Evolutionary conservation across 352 stramenopile species (phyloP).

Genomic region (Pythium phragmiticola): DNA sequence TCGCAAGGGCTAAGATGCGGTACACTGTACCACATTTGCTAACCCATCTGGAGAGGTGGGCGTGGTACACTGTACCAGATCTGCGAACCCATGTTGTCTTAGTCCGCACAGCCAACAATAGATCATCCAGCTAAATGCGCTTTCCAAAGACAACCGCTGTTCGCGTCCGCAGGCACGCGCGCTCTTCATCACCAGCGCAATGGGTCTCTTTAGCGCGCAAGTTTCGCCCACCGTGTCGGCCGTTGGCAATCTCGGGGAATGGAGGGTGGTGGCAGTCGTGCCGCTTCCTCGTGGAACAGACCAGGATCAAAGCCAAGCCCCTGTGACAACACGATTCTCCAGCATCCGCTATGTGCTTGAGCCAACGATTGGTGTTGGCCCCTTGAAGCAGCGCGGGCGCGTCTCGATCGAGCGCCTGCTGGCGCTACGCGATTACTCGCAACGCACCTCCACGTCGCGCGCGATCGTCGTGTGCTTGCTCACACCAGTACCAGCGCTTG

Average conservation of each 20-base stretch:
- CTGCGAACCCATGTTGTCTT: neutral
- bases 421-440: slow-evolving; percentile 12
- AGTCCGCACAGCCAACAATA: neutral
- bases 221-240: neutral
- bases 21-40: slow-evolving; percentile 21
- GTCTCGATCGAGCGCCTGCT: slow-evolving; percentile 12
- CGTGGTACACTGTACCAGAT: too few relatives aligned
- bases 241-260: neutral
- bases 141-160: neutral
- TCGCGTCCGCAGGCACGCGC: too few relatives aligned
- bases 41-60: slow-evolving; percentile 1
- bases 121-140: neutral
- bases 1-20: slow-evolving; percentile 6
- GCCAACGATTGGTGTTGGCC: neutral
- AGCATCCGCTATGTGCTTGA: neutral
- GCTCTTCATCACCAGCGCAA: neutral
- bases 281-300: neutral
- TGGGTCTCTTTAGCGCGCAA: neutral
- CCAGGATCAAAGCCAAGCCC: neutral
- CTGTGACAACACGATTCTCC: neutral
- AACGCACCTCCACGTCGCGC: neutral
- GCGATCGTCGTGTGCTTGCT: slow-evolving; percentile 3
- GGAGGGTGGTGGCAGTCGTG: neutral
- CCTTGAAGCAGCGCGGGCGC: neutral
- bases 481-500: slow-evolving; percentile 5